These are phyloP conservation scores for Cordia subcordata DNA, from an alignment of 257 asterid species.

Conservation along the genomic window DNA sequence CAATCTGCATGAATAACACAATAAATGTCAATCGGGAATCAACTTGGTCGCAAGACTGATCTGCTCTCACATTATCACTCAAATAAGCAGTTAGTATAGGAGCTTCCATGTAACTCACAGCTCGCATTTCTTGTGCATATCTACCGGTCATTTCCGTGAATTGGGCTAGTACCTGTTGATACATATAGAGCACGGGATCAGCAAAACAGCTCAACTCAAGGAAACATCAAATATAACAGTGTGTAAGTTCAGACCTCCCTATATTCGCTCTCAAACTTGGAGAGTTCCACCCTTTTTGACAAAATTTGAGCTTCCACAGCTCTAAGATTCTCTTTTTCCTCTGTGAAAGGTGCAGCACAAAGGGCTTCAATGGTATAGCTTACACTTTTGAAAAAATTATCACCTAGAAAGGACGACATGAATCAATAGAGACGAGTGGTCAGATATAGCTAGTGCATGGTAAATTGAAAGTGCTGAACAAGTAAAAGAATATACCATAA, in stretches of 20 bases:
- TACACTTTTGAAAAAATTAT: slow-evolving; percentile 86
- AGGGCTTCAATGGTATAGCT: slow-evolving; percentile 84
- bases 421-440: too few species aligned
- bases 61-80: too few species aligned
- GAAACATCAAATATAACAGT: not conserved
- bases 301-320: slow-evolving; percentile 78
- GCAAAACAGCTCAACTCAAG: not conserved
- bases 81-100: not conserved
- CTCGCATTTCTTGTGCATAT: slow-evolving; percentile 92
- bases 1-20: slow-evolving; percentile 48
- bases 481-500: slow-evolving; percentile 48
- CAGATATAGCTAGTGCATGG: not conserved
- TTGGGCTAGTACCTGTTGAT: slow-evolving; percentile 77
- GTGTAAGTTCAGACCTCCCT: slow-evolving; percentile 53
- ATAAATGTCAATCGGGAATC: not conserved
- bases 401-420: slow-evolving; percentile 47
- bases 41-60: not conserved
- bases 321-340: slow-evolving; percentile 82
- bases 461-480: slow-evolving; percentile 10
- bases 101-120: slow-evolving; percentile 42
- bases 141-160: slow-evolving; percentile 94
- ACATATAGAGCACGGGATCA: slow-evolving; percentile 15
- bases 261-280: slow-evolving; percentile 92
- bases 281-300: slow-evolving; percentile 84
- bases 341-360: slow-evolving; percentile 59